Base-by-base conservation (phyloP, 148 eudicot genomes). In the Chenopodium quinoa region DNA sequence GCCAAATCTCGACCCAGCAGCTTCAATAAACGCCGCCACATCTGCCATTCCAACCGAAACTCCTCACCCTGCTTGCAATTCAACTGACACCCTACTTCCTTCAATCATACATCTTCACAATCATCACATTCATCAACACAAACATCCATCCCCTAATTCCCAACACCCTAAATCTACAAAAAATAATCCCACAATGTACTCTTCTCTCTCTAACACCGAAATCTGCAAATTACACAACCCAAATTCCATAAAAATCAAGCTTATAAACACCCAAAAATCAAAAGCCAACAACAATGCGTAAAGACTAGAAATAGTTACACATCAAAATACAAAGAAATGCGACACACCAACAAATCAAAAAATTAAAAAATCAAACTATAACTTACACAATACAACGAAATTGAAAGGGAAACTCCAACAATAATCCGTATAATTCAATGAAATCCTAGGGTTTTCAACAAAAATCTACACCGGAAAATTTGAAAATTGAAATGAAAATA, bases 1-100 rank as follows among this genome's bases (percentile, higher is more conserved):
- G 73, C 81, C 85, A 81, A 93, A 95, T 82, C 93, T 92, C n/a
- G 93, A 89, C 31, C 93, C 97, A 1, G 97, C 83, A 70, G 94
- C 97, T 86, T 95, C 97, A 32, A 84, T 62, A 69, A 95, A 89
- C 63, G 86, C 93, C 17, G 89, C 93, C 9, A 86, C 89, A 80
- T 95, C 97, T 77, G 83, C 91, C 99, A 93, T 95, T 66, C 50
- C 27, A 25, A 60, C 29, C 29, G 40, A 83, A 63, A 17, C 12
- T 56, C 73, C 63, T 50, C 46, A 13, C 47, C 82, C 58, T 76
- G 75, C 83, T 72, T 65, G n/a, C 34, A 54, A 10, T 1, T 68
- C 77, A 32, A 63, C 47, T 23, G 48, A n/a, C 0, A 52, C 50
- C 19, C 78, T 4, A 71, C 44, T 29, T 52, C 68, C 64, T 72